Evolutionary conservation across 2,329 filamentous ascomycete species (phyloP), one percentile per base, ranked within the genome.

Genomic region (Phaeosphaeria sp.): DNA sequence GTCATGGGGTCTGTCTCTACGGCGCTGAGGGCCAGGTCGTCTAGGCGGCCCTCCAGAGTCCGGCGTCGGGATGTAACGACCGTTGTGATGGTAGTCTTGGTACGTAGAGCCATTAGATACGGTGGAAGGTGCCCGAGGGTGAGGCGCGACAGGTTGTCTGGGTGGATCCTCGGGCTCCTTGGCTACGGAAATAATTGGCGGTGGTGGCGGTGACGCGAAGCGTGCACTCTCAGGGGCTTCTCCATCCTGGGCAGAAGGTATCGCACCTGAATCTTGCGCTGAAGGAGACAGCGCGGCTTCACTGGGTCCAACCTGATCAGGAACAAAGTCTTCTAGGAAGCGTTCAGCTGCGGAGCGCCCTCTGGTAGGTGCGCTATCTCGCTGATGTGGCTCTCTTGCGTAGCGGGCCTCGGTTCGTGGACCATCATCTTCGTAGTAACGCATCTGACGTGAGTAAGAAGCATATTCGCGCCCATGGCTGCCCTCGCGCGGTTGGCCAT

Each of bases 81-180:
- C 62, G 30, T 63, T 64, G 2, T 58, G 27, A 47, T 60, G 62
- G 44, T 64, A 57, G 4, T 75, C 72, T 27, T 74, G 71, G 50
- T 72, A 69, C 27, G 66, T 66, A 7, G 74, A 75, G 10, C 71
- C 67, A 59, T 76, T 76, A 9, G 73, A 75, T 6, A 72, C 63
- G 10, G 69, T 71, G 2, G 73, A 74, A 20, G 68, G 68, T 27
- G 71, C 64, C 39, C 61, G 52, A 41, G 63, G 67, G 15, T 64
- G 68, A 21, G 62, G 63, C 7, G 66, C 52, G n/a, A 58, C 60
- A 30, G 68, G 63, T 18, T 66, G 47, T 10, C 59, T 63, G 46
- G 52, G 53, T 11, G 55, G 59, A 7, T 58, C 60, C 10, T 60
- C 61, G 33, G 57, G 20, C 27, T 71, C 69, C 27, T 51, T 63